Evolutionary conservation across 495 filamentous ascomycete genomes (phyloP).

Genomic region (Podospora comata): DNA sequence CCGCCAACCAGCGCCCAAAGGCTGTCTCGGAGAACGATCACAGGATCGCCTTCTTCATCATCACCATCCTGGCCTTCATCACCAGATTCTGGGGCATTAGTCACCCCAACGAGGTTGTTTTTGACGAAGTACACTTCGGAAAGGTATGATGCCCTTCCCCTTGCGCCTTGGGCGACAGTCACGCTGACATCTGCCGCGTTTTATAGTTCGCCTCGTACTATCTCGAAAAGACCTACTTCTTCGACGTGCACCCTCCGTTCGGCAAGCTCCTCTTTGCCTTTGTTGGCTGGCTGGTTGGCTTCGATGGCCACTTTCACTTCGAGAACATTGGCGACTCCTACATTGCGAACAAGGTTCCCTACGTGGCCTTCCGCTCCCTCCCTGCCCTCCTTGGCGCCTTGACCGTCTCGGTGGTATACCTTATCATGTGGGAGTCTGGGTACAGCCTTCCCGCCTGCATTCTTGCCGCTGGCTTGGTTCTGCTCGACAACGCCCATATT

Average conservation of each 20-base stretch:
- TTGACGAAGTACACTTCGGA: constrained; percentile 99
- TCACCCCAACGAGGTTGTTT: constrained; percentile 94
- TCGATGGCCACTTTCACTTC: constrained; percentile 95
- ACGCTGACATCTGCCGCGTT: constrained; percentile 13
- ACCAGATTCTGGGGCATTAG: constrained; percentile 94
- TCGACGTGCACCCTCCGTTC: constrained; percentile 98
- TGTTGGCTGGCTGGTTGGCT: constrained; percentile 93
- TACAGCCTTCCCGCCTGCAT: constrained; percentile 93
- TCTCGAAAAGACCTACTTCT: constrained; percentile 97
- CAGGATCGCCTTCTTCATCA: constrained; percentile 70
- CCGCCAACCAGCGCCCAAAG: constrained; percentile 20
- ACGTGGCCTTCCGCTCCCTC: constrained; percentile 91
- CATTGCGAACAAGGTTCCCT: constrained; percentile 93
- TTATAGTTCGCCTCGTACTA: constrained; percentile 91
- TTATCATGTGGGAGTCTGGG: constrained; percentile 99
- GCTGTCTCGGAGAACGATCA: constrained; percentile 70
- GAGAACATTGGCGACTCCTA: constrained; percentile 99
- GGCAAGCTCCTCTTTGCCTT: constrained; percentile 87
- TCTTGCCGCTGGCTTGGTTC: constrained; percentile 76
- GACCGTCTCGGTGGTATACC: constrained; percentile 88
- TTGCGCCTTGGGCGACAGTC: not conserved
- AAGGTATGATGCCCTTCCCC: constrained; percentile 63
- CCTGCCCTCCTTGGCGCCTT: constrained; percentile 87
- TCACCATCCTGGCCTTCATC: constrained; percentile 80
- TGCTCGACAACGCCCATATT: constrained; percentile 98